Conservation (phyloP, 2,329 filamentous ascomycete species). For the Diplodia sapinea region DNA sequence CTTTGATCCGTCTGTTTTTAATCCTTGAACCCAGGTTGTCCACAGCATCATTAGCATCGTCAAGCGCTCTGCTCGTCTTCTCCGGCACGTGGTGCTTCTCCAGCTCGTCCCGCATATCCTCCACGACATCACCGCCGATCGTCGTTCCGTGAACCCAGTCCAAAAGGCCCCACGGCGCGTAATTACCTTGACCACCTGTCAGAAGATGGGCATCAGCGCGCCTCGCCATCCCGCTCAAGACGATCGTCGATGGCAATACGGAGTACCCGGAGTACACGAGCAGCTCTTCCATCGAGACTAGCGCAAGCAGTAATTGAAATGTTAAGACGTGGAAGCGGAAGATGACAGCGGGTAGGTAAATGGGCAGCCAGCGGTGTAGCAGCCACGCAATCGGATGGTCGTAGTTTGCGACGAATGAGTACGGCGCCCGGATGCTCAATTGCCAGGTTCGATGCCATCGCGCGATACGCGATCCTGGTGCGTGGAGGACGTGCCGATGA, state of each 20-base stretch:
- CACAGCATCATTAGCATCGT: conserved; percentile 40
- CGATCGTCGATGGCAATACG: conserved; percentile 60
- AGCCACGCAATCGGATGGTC: conserved; percentile 72
- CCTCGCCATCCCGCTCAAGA: conserved; percentile 63
- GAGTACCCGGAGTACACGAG: conserved; percentile 72
- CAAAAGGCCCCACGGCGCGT: conserved; percentile 65
- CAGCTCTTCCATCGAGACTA: conserved; percentile 71
- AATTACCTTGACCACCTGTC: conserved; percentile 63
- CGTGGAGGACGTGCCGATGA: conserved; percentile 73
- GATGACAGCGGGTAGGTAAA: conserved; percentile 68
- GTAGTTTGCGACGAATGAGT: conserved; percentile 66
- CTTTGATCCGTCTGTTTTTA: conserved; percentile 38
- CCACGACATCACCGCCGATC: conserved; percentile 62
- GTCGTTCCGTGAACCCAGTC: conserved; percentile 47
- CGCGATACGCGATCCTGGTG: conserved; percentile 40
- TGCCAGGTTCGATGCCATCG: conserved; percentile 59
- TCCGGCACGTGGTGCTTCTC: conserved; percentile 61
- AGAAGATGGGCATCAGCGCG: conserved; percentile 66
- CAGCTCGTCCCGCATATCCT: conserved; percentile 62
- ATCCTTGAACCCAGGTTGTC: conserved; percentile 38
- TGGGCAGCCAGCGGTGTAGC: conserved; percentile 66
- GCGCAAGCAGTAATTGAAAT: conserved; percentile 67
- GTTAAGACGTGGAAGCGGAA: conserved; percentile 75
- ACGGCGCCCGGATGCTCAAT: conserved; percentile 49
- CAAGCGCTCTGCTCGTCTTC: conserved; percentile 40